Evolutionary conservation across 2,329 filamentous ascomycete genomes (phyloP).

Genomic region (Neofusicoccum cordaticola): DNA sequence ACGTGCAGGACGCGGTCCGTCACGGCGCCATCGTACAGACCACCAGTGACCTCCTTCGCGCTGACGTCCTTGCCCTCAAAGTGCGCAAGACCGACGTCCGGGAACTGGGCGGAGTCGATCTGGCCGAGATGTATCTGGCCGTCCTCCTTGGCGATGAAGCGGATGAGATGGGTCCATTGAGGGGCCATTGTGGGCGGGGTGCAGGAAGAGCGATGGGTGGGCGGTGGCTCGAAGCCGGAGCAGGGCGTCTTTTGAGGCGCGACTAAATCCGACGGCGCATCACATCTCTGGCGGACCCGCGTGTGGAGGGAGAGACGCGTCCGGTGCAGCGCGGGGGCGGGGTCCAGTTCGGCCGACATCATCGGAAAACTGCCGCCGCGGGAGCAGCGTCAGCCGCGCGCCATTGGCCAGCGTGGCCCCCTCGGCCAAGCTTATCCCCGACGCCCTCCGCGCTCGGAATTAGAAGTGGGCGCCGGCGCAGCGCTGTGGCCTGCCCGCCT

Average conservation of each 20-base stretch:
- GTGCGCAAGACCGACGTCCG: slow-evolving; percentile 37
- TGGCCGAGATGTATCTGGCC: slow-evolving; percentile 42
- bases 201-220: background rate
- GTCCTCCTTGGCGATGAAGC: slow-evolving; percentile 44
- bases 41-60: slow-evolving; percentile 34
- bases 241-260: background rate
- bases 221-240: background rate
- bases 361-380: slow-evolving; percentile 2
- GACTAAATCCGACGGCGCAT: background rate
- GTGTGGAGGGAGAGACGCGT: background rate
- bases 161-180: slow-evolving; percentile 41
- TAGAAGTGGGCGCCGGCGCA: background rate
- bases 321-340: background rate
- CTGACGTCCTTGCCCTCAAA: slow-evolving; percentile 33
- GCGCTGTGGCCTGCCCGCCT: background rate
- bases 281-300: too few species aligned
- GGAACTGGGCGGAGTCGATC: slow-evolving; percentile 30
- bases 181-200: background rate
- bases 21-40: slow-evolving; percentile 36
- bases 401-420: background rate
- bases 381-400: background rate
- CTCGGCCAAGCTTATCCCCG: slow-evolving; percentile 4
- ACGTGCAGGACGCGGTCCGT: slow-evolving; percentile 30
- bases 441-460: background rate
- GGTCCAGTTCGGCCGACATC: slow-evolving; percentile 7